A percentile compares a stretch with the other conserved stretches of the same genome.
Conservation (phyloP, 106 monocot species). For the Hemerocallis citrina region DNA sequence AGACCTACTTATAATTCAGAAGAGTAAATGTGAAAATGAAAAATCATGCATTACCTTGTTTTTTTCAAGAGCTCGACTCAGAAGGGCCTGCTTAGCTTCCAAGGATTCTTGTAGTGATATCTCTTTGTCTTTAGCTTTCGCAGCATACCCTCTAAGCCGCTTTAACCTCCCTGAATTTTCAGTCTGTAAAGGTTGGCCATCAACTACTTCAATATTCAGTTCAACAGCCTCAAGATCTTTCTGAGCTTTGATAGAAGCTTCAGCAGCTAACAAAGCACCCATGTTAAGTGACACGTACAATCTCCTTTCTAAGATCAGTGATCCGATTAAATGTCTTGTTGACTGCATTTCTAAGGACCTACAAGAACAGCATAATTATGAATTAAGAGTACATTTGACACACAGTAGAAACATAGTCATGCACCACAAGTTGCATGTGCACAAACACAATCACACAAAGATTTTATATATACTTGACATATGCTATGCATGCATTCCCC, state of each 20-base stretch:
- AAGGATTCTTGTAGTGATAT: conserved; percentile 37
- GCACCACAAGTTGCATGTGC: too few relatives aligned
- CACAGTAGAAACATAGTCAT: too few relatives aligned
- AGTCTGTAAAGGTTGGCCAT: conserved; percentile 62
- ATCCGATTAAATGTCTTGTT: conserved; percentile 90
- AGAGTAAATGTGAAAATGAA: too few relatives aligned
- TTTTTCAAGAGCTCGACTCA: conserved; percentile 74
- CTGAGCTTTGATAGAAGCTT: conserved; percentile 36
- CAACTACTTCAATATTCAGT: conserved; percentile 50
- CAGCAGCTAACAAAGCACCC: conserved; percentile 23
- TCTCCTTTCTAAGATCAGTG: conserved; percentile 52
- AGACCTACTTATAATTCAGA: neutral
- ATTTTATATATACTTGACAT: too few relatives aligned
- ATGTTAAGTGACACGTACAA: conserved; percentile 37
- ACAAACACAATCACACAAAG: too few relatives aligned
- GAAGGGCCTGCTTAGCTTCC: conserved; percentile 74
- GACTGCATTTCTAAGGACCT: conserved; percentile 83
- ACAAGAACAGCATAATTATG: conserved; percentile 12
- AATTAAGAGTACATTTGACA: too few relatives aligned
- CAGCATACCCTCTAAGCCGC: conserved; percentile 55
- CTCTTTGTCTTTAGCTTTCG: conserved; percentile 51
- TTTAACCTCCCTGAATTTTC: conserved; percentile 82
- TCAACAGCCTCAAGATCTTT: conserved; percentile 66
- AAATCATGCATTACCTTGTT: conserved; percentile 81
- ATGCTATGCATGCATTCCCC: too few relatives aligned